Conservation (phyloP, 176 grass and related monocot species). For the Ampelocalamus luodianensis region DNA sequence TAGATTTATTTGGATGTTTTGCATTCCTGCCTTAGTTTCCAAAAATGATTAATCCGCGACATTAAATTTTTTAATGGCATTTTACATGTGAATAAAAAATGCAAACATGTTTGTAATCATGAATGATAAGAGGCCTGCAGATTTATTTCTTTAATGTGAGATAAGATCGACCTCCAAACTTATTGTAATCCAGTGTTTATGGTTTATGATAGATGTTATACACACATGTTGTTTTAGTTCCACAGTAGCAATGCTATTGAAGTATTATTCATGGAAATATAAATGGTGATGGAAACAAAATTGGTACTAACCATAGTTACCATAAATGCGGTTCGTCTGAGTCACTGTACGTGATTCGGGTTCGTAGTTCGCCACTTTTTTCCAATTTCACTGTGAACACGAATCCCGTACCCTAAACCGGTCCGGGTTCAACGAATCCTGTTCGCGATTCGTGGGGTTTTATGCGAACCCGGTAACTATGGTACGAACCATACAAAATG, state of each 20-base stretch:
- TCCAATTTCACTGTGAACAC: no score
- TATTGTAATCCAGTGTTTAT: background rate
- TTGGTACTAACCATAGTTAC: background rate
- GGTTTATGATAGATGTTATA: background rate
- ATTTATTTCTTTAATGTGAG: background rate
- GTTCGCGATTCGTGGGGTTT: no score
- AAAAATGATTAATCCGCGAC: background rate
- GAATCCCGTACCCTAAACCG: no score
- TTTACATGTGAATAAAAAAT: background rate
- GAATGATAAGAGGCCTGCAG: background rate
- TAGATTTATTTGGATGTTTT: slow-evolving; percentile 25
- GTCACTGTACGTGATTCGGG: no score
- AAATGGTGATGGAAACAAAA: background rate
- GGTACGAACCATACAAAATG: background rate
- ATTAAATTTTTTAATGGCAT: background rate
- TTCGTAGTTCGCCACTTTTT: no score
- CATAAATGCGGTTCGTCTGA: no score
- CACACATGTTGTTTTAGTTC: background rate
- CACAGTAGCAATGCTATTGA: background rate
- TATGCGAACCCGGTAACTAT: no score
- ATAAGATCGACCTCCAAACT: background rate
- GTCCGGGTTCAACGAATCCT: no score
- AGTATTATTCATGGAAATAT: background rate
- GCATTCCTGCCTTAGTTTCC: background rate
- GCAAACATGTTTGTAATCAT: background rate